Evolutionary conservation across 2,329 filamentous ascomycete species (phyloP), one percentile per base, ranked within the genome.

Genomic region (Orbilia oligospora): DNA sequence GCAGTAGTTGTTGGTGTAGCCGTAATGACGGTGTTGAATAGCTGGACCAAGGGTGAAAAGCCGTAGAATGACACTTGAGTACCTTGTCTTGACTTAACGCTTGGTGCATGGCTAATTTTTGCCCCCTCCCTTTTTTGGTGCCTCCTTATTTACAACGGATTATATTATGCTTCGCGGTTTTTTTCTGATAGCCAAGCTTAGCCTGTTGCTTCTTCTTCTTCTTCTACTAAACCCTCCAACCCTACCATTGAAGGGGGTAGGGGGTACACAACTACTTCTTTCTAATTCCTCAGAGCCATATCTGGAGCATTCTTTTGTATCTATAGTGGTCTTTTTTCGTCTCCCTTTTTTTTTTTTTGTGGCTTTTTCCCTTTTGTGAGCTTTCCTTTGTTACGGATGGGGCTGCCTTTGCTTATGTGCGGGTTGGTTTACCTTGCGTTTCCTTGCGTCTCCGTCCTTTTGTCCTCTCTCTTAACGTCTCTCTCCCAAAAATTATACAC

Each of bases 21-120:
- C 14, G 84, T 96, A 80, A 96, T 96, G 93, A 92, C 92, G 49
- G 94, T 94, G 84, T 87, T 96, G 81, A 96, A 96, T 83, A 91
- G 91, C 65, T 95, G 92, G 92, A 91, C 93, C 82, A 87, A 87
- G 82, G 84, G 85, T 69, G 87, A 88, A 77, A 83, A 84, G 69
- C 48, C 71, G 71, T 73, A 81, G 70, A 36, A 64, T 55, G 51
- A 56, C 18, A 55, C 55, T 58, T 78, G 22, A 63, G 36, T 24
- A 63, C 6, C 46, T n/a, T 27, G 27, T 20, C 48, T 65, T 51
- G 46, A 33, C 51, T 44, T 44, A 24, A 46, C 27, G 6, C 27
- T 36, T 61, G 14, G 36, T 68, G 27, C 38, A 55, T 22, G 27
- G 46, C 65, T 44, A 38, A 49, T 61, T 56, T 22, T 38, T 44